Evolutionary conservation across 2,329 filamentous ascomycete genomes (phyloP).

Genomic region (Aspergillus phoenicis): DNA sequence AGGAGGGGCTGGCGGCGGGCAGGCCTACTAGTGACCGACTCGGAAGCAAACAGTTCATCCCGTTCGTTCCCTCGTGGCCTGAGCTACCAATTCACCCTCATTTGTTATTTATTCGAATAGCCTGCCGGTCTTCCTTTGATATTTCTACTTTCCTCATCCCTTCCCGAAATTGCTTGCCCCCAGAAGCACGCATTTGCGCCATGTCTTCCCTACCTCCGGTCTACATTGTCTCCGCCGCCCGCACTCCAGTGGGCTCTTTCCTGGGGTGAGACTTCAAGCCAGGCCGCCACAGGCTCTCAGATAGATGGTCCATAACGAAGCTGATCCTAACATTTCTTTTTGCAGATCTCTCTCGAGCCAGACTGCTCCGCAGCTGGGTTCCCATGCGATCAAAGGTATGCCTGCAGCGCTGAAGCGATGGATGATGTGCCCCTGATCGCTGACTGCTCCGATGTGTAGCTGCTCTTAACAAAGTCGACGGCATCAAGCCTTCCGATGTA

Average conservation of each 20-base stretch:
- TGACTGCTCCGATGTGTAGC: conserved; percentile 44
- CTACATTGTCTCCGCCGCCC: conserved; percentile 90
- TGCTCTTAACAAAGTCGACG: conserved; percentile 81
- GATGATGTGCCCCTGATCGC: neutral
- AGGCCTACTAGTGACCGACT: neutral
- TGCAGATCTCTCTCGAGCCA: conserved; percentile 82
- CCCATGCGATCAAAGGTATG: conserved; percentile 88
- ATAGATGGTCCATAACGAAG: neutral
- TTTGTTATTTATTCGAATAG: neutral
- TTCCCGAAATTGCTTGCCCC: neutral
- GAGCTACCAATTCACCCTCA: neutral
- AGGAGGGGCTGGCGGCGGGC: neutral
- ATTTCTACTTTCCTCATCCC: neutral
- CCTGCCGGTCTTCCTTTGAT: neutral
- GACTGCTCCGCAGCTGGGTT: conserved; percentile 81
- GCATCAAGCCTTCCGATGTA: conserved; percentile 84
- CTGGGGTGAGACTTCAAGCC: conserved; percentile 69
- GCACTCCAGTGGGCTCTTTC: conserved; percentile 93
- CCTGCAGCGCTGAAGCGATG: conserved; percentile 8
- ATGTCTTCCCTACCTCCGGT: conserved; percentile 85
- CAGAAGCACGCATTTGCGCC: neutral
- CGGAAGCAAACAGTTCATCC: neutral
- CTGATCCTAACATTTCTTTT: conserved; percentile 1
- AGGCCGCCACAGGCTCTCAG: conserved; percentile 2
- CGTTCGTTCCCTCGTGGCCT: neutral